phyloP scores from a whole-genome alignment of 78 protist species.

The Dictyostelium purpureum region DNA sequence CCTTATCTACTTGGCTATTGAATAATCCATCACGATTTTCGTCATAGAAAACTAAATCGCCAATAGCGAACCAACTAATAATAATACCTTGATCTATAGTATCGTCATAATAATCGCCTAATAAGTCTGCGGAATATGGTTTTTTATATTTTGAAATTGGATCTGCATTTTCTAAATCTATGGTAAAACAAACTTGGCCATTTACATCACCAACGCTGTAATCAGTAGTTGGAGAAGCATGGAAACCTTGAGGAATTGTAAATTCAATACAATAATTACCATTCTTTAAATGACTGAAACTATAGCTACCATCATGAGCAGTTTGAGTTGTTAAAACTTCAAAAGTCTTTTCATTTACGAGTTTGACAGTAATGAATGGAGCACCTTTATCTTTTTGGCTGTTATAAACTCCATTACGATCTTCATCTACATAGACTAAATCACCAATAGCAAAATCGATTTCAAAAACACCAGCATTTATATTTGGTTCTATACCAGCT shows the following conservation, averaged over 20 bases:
- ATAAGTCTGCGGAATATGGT: neutral
- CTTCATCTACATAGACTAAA: neutral
- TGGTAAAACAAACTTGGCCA: slow-evolving; percentile 3
- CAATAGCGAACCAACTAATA: slow-evolving; percentile 16
- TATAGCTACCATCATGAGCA: slow-evolving; percentile 20
- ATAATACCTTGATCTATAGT: slow-evolving; percentile 40
- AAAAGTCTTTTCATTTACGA: neutral
- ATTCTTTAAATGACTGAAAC: neutral
- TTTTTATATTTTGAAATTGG: neutral
- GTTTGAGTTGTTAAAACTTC: neutral
- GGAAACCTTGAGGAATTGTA: neutral
- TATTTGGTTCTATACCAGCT: neutral
- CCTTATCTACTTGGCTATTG: neutral
- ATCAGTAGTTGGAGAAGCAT: neutral
- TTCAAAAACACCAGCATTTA: slow-evolving; percentile 37
- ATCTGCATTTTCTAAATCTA: neutral
- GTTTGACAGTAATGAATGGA: neutral
- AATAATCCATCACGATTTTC: slow-evolving; percentile 16
- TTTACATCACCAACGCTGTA: slow-evolving; percentile 5
- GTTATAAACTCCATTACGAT: slow-evolving; percentile 9
- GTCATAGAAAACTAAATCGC: slow-evolving; percentile 40
- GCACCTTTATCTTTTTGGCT: neutral
- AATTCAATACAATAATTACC: slow-evolving; percentile 39
- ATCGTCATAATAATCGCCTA: neutral
- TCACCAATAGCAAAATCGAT: slow-evolving; percentile 44